Percentiles rank a stretch among this genome's conserved stretches.
These are phyloP conservation scores for Boechera retrofracta DNA, from an alignment of 345 rosid genomes.

Conservation along the genomic window DNA sequence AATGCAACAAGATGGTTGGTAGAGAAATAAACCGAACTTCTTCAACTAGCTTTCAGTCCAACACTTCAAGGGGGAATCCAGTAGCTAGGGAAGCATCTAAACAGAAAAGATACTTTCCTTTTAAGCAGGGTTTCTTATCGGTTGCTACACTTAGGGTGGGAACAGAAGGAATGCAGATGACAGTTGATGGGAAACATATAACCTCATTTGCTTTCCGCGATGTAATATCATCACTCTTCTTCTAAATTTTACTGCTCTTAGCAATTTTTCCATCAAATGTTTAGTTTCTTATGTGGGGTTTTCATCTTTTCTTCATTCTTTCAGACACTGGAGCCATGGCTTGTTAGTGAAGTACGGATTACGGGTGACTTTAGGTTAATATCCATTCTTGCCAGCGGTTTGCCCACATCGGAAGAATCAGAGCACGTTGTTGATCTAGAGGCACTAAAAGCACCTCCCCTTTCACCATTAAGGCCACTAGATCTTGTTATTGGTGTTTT, in stretches of 20 bases:
- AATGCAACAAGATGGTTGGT: conserved; percentile 87
- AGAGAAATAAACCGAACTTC: conserved; percentile 54
- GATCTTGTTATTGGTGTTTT: conserved; percentile 94
- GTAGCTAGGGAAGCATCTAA: conserved; percentile 50
- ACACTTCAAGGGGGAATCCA: conserved; percentile 47
- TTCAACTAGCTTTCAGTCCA: conserved; percentile 43
- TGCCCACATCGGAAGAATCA: conserved; percentile 89
- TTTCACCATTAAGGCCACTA: conserved; percentile 56
- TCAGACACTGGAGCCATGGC: conserved; percentile 98
- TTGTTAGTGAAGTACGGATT: conserved; percentile 82
- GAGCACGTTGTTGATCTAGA: conserved; percentile 72
- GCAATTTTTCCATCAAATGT: conserved; percentile 27
- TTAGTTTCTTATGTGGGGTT: conserved; percentile 33
- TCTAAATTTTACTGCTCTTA: conserved; percentile 7
- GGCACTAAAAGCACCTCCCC: conserved; percentile 66
- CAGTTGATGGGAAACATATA: conserved; percentile 94
- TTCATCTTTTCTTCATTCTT: neutral
- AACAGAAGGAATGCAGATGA: conserved; percentile 89
- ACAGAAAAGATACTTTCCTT: conserved; percentile 76
- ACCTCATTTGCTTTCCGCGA: conserved; percentile 95
- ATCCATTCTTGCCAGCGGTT: conserved; percentile 84
- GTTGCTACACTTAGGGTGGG: conserved; percentile 96
- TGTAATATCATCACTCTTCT: conserved; percentile 57
- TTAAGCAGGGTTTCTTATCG: conserved; percentile 76
- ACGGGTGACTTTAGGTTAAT: conserved; percentile 75